Evolutionary conservation across 805 yeast genomes (phyloP), one percentile per base, ranked within the genome.

Genomic region (Cyberlindnera amylophila): DNA sequence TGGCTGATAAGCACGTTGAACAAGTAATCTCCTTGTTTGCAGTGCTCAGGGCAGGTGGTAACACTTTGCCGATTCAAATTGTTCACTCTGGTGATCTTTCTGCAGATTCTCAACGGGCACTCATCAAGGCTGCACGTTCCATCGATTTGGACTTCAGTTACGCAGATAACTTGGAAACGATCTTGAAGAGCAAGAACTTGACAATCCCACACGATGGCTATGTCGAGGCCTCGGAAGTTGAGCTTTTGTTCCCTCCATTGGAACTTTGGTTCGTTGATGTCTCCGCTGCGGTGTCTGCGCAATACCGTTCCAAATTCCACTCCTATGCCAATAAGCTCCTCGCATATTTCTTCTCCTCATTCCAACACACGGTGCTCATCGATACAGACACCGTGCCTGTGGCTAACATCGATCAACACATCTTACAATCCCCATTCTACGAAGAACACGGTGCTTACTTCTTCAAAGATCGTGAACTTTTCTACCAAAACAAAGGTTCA

Each of bases 371-470:
- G 29, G 58, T 77, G 9, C 60, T 78, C 23, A 41, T 78, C 23
- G 83, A 78, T 54, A 71, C 79, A 3, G 82, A 77, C 54, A 62
- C 74, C 0, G 73, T 75, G 2, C 61, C 73, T 1, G 55, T 72
- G 31, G 58, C 67, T 1, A 71, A 74, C 42, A 46, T 65, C 1
- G 65, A 68, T 2, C 55, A 61, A 2, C 57, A 53, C 12, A 58
- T 66, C 26, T 64, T 70, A 59, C 48, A 54, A 48, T 32, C 53
- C 46, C 38, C 49, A 45, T 54, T 58, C 18, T 74, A 68, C 51
- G 46, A 51, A 21, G 53, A 61, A 4, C 52, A 64, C 0, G 61
- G 65, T 2, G 62, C 77, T 3, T 49, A 59, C 18, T 75, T 75
- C 51, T 75, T 74, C 55, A 67, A 66, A 50, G 80, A 75, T 51